Conservation (phyloP, 768 basidiomycete species). For the Mycena kentingensis region DNA sequence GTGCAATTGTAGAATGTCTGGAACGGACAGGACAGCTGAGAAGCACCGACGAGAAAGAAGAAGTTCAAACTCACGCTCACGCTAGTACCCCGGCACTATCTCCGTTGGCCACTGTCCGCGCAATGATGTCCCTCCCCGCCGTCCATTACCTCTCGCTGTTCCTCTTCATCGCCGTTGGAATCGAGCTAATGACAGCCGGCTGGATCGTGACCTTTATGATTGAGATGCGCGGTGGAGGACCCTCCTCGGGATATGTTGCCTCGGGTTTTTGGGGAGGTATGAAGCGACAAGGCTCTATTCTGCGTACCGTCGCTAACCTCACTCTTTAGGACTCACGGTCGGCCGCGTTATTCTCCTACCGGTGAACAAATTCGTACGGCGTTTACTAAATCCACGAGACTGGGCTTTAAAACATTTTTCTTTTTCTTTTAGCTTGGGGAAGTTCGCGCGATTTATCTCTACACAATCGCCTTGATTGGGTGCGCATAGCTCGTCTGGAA, state of each 20-base stretch:
- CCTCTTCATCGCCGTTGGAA: background rate
- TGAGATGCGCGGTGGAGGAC: background rate
- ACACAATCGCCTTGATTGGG: background rate
- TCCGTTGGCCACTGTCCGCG: no score
- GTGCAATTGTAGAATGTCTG: background rate
- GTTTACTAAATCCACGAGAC: no score
- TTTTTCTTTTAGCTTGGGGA: background rate
- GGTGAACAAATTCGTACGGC: background rate
- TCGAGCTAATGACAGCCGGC: background rate
- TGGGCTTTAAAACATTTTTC: no score
- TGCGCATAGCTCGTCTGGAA: background rate
- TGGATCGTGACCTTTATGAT: background rate
- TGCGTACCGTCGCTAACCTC: background rate
- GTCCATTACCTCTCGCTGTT: background rate
- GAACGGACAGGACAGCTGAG: background rate
- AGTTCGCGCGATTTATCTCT: background rate
- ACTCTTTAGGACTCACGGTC: background rate
- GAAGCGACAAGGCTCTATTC: background rate
- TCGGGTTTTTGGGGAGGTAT: background rate
- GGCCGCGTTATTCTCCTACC: background rate
- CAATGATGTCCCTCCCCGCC: background rate
- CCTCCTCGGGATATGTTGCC: background rate
- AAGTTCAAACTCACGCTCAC: background rate
- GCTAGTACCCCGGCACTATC: no score
- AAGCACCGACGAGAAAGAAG: background rate